A percentile compares a stretch with the other conserved stretches of the same genome.
phyloP scores from a whole-genome alignment of 257 asterid genomes.

The Capsicum rhomboideum region DNA sequence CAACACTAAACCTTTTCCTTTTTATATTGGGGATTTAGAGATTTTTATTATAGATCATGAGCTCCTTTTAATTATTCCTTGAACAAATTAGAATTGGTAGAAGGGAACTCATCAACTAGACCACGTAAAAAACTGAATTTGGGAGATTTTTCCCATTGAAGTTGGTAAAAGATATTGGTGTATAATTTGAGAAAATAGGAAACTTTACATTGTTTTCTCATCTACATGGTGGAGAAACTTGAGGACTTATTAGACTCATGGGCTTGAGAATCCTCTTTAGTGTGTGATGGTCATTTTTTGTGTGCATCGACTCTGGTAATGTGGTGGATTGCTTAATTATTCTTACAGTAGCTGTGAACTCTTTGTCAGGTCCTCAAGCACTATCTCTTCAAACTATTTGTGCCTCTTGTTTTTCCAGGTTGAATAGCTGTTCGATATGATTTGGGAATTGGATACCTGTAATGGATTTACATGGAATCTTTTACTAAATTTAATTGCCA shows the following conservation, averaged over 20 bases:
- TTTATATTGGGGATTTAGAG: background rate
- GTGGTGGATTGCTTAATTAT: background rate
- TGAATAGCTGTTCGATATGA: background rate
- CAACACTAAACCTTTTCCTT: background rate
- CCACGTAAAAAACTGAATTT: background rate
- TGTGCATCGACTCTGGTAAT: background rate
- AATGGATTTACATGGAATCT: background rate
- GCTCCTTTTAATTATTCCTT: background rate
- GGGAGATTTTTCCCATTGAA: background rate
- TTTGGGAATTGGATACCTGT: background rate
- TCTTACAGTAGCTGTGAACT: background rate
- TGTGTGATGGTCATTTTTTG: background rate
- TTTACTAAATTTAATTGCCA: background rate
- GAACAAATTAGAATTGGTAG: background rate
- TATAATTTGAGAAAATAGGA: background rate
- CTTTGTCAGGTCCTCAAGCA: background rate
- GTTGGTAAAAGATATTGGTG: background rate
- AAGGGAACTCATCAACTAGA: background rate
- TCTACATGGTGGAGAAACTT: background rate
- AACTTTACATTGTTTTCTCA: background rate
- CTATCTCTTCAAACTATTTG: background rate
- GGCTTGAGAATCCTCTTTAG: background rate
- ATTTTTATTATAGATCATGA: background rate
- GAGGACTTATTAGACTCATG: background rate
- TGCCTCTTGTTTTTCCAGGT: background rate